Evolutionary conservation across 768 basidiomycete genomes (phyloP).

Genomic region (Panaeolus cyanescens): DNA sequence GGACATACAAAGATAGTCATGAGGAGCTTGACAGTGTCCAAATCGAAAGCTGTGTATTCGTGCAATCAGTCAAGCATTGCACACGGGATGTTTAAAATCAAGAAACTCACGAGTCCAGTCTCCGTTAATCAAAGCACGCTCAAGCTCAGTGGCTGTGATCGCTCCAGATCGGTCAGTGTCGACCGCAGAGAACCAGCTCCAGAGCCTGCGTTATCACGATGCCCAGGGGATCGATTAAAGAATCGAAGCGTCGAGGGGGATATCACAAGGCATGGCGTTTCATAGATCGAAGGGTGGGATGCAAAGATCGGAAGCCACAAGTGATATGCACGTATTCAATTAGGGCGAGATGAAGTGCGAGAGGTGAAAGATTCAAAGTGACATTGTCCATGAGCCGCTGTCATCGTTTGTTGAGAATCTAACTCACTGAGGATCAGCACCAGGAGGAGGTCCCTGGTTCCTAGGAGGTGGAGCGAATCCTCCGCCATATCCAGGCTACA

Average conservation of each 20-base stretch:
- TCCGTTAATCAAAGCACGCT: constrained; percentile 52
- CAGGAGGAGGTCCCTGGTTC: constrained; percentile 52
- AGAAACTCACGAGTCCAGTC: constrained; percentile 72
- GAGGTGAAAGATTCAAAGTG: too few species aligned
- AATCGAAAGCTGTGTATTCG: constrained; percentile 77
- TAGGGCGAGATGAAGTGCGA: background rate
- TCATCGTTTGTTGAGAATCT: background rate
- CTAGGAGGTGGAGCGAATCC: constrained; percentile 38
- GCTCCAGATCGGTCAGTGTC: constrained; percentile 70
- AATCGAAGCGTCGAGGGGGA: background rate
- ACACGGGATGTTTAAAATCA: background rate
- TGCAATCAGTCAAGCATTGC: too few species aligned
- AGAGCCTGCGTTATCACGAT: constrained; percentile 46
- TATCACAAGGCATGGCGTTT: background rate
- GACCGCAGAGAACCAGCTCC: constrained; percentile 72
- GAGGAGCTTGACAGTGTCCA: constrained; percentile 84
- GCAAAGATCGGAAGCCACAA: constrained; percentile 2
- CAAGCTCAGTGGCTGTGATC: constrained; percentile 66
- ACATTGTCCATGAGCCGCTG: too few species aligned
- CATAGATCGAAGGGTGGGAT: background rate
- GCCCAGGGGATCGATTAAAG: background rate
- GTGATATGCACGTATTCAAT: too few species aligned
- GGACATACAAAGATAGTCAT: constrained; percentile 76
- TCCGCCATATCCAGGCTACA: constrained; percentile 35
- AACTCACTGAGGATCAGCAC: constrained; percentile 76